phyloP scores from a whole-genome alignment of 139 green algal genomes.

The Chlorella sorokiniana region DNA sequence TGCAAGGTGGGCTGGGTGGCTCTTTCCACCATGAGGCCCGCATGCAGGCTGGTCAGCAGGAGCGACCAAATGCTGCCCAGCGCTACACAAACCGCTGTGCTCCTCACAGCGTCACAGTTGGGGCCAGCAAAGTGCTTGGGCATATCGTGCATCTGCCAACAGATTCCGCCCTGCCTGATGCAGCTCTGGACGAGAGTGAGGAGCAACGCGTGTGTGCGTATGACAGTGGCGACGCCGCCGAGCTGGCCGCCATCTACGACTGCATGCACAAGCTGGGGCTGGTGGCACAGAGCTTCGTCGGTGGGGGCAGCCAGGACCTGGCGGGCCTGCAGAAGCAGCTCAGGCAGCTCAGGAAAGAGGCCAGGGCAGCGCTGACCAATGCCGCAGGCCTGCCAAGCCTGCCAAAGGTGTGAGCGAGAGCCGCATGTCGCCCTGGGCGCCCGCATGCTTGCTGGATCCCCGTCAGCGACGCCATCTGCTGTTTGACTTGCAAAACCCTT shows the following conservation, averaged over 20 bases:
- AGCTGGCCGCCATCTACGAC: slow-evolving; percentile 11
- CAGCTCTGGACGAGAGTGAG: slow-evolving; percentile 22
- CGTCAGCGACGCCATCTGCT: too few species aligned
- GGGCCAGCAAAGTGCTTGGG: background rate
- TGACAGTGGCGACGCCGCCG: background rate
- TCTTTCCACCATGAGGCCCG: too few species aligned
- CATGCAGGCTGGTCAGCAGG: background rate
- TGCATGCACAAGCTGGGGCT: slow-evolving; percentile 29
- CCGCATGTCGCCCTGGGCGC: too few species aligned
- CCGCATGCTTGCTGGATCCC: too few species aligned
- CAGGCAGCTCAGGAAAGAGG: slow-evolving; percentile 5
- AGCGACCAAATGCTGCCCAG: too few species aligned
- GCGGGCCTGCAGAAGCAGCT: slow-evolving; percentile 18
- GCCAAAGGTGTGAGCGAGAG: background rate
- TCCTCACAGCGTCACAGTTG: background rate
- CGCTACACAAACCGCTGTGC: background rate
- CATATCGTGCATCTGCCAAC: background rate
- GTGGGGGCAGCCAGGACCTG: background rate
- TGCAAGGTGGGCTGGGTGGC: slow-evolving; percentile 1
- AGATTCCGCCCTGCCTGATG: background rate
- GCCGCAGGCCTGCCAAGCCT: background rate
- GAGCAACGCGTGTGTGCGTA: background rate
- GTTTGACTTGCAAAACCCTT: too few species aligned
- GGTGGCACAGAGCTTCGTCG: slow-evolving; percentile 14
- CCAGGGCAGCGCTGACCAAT: background rate